Evolutionary conservation across 2,329 filamentous ascomycete genomes (phyloP).

Genomic region (Alternaria panax): DNA sequence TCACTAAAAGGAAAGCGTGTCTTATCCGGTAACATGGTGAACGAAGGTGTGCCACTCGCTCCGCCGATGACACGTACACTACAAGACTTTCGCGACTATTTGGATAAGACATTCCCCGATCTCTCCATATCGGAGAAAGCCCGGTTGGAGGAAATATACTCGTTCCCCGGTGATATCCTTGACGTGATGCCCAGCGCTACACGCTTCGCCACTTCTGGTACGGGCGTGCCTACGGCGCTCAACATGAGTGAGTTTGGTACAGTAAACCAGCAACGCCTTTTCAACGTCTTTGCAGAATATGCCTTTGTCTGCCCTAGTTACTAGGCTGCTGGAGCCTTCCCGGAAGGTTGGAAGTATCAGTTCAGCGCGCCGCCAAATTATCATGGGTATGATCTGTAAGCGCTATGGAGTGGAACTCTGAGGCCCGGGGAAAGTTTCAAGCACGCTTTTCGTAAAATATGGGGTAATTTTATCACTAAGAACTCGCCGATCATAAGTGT

Average conservation of each 20-base stretch:
- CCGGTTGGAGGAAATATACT: slow-evolving; percentile 38
- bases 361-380: slow-evolving; percentile 39
- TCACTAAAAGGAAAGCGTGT: slow-evolving; percentile 37
- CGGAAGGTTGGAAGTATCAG: slow-evolving; percentile 45
- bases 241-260: slow-evolving; percentile 43
- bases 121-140: slow-evolving; percentile 44
- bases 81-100: slow-evolving; percentile 39
- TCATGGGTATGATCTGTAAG: slow-evolving; percentile 45
- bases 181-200: slow-evolving; percentile 32
- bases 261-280: slow-evolving; percentile 48
- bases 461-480: slow-evolving; percentile 42
- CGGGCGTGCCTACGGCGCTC: slow-evolving; percentile 30
- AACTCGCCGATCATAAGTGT: slow-evolving; percentile 39
- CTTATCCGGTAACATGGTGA: slow-evolving; percentile 46
- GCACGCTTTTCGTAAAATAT: slow-evolving; percentile 44
- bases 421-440: slow-evolving; percentile 39
- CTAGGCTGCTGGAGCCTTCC: slow-evolving; percentile 50
- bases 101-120: slow-evolving; percentile 42
- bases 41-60: slow-evolving; percentile 52
- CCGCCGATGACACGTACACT: slow-evolving; percentile 38
- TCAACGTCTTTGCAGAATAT: slow-evolving; percentile 56
- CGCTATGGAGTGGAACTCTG: slow-evolving; percentile 36
- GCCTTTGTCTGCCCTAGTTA: slow-evolving; percentile 53
- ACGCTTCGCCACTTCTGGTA: slow-evolving; percentile 37
- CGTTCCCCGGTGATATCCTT: slow-evolving; percentile 35